Conservation (phyloP, 192 early-diverging fungal species). For the Lunasporangiospora selenospora region DNA sequence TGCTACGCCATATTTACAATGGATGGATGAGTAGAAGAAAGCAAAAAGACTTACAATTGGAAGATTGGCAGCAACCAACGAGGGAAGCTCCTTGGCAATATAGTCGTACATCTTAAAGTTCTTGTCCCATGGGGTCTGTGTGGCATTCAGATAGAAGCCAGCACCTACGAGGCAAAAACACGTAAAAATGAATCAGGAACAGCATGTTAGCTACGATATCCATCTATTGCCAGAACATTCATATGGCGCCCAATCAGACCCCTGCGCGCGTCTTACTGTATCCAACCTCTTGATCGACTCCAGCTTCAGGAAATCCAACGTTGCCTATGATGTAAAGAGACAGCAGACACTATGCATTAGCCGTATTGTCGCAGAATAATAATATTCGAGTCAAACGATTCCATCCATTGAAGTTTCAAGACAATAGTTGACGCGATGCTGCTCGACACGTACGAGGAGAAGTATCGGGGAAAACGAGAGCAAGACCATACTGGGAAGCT, state of each 20-base stretch:
- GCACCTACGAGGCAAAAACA: slow-evolving; percentile 49
- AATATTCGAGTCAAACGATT: not conserved
- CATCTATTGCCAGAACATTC: not conserved
- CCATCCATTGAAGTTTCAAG: too few relatives aligned
- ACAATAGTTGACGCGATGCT: too few relatives aligned
- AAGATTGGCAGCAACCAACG: slow-evolving; percentile 60
- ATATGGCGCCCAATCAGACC: too few relatives aligned
- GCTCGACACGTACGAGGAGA: slow-evolving; percentile 83
- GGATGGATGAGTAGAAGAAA: not conserved
- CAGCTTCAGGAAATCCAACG: slow-evolving; percentile 74
- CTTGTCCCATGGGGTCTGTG: slow-evolving; percentile 72
- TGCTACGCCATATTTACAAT: not conserved
- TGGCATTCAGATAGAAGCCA: slow-evolving; percentile 79
- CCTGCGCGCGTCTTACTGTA: too few relatives aligned
- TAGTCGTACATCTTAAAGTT: slow-evolving; percentile 90
- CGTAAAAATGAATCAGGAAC: not conserved
- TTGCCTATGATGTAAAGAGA: slow-evolving; percentile 42
- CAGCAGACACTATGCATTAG: not conserved
- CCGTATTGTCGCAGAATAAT: not conserved
- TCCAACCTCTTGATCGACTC: slow-evolving; percentile 73
- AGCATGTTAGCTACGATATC: not conserved
- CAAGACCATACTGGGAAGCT: slow-evolving; percentile 73
- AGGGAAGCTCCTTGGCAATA: slow-evolving; percentile 74
- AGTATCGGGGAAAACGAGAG: slow-evolving; percentile 86
- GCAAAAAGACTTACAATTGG: slow-evolving; percentile 61